phyloP scores from a whole-genome alignment of 2,329 filamentous ascomycete genomes.

The Beauveria brongniartii region DNA sequence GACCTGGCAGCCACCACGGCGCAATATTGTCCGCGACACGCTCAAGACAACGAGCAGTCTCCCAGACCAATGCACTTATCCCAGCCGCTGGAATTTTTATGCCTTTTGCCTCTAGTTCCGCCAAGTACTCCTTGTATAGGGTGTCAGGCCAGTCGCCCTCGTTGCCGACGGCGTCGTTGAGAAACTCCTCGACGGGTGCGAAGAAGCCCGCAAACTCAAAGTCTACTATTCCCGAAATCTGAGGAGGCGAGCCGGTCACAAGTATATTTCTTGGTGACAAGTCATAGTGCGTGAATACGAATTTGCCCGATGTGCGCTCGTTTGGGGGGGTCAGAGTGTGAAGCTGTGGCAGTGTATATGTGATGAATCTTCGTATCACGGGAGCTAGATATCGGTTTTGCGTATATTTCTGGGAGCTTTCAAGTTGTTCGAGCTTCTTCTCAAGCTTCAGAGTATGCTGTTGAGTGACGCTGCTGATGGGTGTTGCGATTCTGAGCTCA shows the following conservation, averaged over 20 bases:
- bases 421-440: constrained; percentile 10
- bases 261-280: constrained; percentile 18
- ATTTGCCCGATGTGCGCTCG: neutral
- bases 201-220: constrained; percentile 20
- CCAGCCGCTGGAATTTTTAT: constrained; percentile 4
- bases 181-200: constrained; percentile 15
- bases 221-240: constrained; percentile 18
- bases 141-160: constrained; percentile 4
- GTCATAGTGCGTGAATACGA: constrained; percentile 18
- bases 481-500: constrained; percentile 9
- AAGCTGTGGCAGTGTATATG: constrained; percentile 12
- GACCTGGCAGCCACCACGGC: constrained; percentile 12
- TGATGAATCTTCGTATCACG: neutral
- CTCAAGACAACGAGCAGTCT: constrained; percentile 2
- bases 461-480: constrained; percentile 10
- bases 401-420: neutral
- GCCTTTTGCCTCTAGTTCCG: neutral
- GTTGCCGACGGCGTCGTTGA: constrained; percentile 10
- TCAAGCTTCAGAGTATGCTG: constrained; percentile 13
- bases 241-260: constrained; percentile 9
- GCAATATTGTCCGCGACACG: constrained; percentile 9
- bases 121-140: constrained; percentile 1
- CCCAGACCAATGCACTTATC: neutral
- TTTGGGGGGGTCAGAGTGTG: neutral
- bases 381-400: constrained; percentile 5